Conservation (phyloP, 345 rosid genomes). For the Conringia planisiliqua region DNA sequence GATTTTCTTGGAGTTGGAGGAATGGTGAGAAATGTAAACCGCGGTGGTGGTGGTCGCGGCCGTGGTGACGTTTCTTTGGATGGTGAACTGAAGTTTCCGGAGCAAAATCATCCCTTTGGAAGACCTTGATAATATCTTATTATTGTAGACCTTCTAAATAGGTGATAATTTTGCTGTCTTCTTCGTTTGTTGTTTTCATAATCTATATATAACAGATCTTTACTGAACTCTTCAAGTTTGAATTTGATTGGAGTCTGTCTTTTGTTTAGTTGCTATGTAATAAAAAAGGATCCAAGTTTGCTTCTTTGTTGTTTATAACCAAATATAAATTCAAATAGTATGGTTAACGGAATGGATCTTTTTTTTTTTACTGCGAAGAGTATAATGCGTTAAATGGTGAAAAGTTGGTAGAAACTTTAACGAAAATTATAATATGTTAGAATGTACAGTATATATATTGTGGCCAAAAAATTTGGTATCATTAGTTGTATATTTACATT, state of each 20-base stretch:
- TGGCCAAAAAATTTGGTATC: background rate
- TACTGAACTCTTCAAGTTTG: conserved; percentile 12
- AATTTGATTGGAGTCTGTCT: background rate
- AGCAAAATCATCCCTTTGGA: conserved; percentile 30
- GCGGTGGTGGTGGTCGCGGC: conserved; percentile 25
- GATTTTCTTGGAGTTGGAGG: conserved; percentile 88
- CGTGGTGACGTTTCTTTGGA: conserved; percentile 19
- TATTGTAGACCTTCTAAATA: background rate
- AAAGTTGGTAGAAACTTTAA: background rate
- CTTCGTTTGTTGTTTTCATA: background rate
- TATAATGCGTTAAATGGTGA: background rate
- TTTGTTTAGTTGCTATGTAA: conserved; percentile 1
- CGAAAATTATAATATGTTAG: background rate
- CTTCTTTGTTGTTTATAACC: background rate
- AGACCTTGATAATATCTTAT: conserved; percentile 17
- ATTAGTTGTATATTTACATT: too few species aligned
- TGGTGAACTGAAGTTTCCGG: conserved; percentile 27
- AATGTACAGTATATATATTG: background rate
- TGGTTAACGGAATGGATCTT: background rate
- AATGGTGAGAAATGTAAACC: conserved; percentile 45
- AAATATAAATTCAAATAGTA: background rate
- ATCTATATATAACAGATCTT: background rate
- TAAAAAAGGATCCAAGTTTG: conserved; percentile 8
- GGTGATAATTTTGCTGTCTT: conserved; percentile 12
- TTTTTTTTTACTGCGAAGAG: too few species aligned